Base-by-base conservation (phyloP, 768 basidiomycete genomes). In the Nevesoporus exiguus region DNA sequence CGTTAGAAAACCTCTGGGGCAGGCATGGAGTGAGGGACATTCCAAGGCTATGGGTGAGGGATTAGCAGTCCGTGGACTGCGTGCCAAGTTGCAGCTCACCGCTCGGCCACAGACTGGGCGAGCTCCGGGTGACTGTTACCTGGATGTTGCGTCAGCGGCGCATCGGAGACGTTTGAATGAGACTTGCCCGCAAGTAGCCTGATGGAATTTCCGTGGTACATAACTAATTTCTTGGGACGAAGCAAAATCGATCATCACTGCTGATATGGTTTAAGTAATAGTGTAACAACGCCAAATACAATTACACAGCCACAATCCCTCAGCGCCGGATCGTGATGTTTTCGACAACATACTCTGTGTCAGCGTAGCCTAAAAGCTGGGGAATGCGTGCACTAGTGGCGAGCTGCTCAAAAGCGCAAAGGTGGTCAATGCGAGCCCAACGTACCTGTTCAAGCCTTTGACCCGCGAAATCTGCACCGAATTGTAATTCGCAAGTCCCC, bases 61-160 rank as follows among this genome's bases (percentile, higher is more conserved):
- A 76, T 79, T 71, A 78, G 73, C 74, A 74, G 77, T 75, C 73
- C 74, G 70, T 76, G 74, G 76, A 76, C 71, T 62, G 67, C 57
- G 62, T 57, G 42, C 59, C 54, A 74, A 75, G 75, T 74, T 73
- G 76, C 76, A 75, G 81, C 95, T 87, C 81, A 97, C 96, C 93
- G 88, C 82, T 97, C 93, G 67, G 93, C 90, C 74, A 99, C 93
- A 57, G 86, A 80, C 67, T 88, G 82, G 73, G 96, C 96, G 78
- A 99, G 89, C 82, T 95, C 91, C 66, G 93, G 93, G 77, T 99
- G 97, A 72, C 92, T 94, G 76, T 95, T 96, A 70, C 96, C 95
- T 97, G 74, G n/a, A 55, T 25, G 53, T 31, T 15, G 37, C 52
- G 52, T 54, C 55, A 58, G 67, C 57, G 44, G 21, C 25, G 42